Percentiles rank a stretch among this genome's conserved stretches.
phyloP scores from a whole-genome alignment of 768 basidiomycete species.

The Lactarius akahatsu region DNA sequence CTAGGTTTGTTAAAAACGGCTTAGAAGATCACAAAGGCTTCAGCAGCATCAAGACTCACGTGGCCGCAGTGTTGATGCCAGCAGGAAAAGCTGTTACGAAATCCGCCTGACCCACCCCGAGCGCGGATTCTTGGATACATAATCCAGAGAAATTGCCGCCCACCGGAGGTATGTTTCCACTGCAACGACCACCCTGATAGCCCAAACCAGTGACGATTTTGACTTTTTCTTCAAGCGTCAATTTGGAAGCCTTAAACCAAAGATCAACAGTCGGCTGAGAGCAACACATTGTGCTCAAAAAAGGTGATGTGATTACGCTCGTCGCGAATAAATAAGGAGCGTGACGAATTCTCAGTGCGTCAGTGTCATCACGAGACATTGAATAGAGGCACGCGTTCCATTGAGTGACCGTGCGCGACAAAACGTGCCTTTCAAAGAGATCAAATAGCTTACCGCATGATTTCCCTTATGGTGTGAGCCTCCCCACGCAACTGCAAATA shows the following conservation, averaged over 20 bases:
- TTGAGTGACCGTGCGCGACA: too few relatives aligned
- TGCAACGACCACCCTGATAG: slow-evolving; percentile 62
- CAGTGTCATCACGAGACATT: not conserved
- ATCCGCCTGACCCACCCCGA: slow-evolving; percentile 76
- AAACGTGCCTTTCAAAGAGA: too few relatives aligned
- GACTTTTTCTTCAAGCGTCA: slow-evolving; percentile 28
- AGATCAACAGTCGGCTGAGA: not conserved
- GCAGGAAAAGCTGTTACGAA: slow-evolving; percentile 79
- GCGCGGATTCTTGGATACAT: slow-evolving; percentile 76
- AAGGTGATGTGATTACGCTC: not conserved
- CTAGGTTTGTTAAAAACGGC: too few relatives aligned
- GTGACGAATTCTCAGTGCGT: not conserved
- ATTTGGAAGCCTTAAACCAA: not conserved
- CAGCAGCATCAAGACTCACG: slow-evolving; percentile 40
- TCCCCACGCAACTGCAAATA: too few relatives aligned
- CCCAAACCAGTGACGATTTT: slow-evolving; percentile 37
- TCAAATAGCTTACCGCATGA: too few relatives aligned
- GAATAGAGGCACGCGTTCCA: not conserved
- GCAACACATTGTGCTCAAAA: not conserved
- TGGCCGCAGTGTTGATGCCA: slow-evolving; percentile 76
- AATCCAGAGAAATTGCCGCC: slow-evolving; percentile 57
- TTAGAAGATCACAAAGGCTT: too few relatives aligned
- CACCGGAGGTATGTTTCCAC: slow-evolving; percentile 62
- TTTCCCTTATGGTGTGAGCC: too few relatives aligned
- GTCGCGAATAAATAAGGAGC: too few relatives aligned